Percentiles rank a stretch among this genome's conserved stretches.
phyloP scores from a whole-genome alignment of 2,329 filamentous ascomycete genomes.

The Aspergillus luchuensis region DNA sequence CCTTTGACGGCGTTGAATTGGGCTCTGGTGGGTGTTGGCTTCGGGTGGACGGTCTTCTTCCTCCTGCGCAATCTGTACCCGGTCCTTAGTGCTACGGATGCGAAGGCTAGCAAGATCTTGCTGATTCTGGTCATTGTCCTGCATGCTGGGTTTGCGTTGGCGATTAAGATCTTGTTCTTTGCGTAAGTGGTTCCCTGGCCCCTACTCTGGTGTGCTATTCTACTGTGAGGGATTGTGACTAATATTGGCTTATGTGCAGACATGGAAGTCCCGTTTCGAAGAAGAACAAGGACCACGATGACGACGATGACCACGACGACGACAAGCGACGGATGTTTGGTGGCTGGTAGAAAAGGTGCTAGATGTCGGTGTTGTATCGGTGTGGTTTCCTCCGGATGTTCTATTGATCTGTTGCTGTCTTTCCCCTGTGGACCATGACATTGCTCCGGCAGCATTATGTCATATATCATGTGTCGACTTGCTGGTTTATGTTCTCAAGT shows the following conservation, averaged over 20 bases:
- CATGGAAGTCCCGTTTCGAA: conserved; percentile 65
- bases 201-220: not conserved
- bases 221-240: not conserved
- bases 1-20: conserved; percentile 86
- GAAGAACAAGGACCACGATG: conserved; percentile 40
- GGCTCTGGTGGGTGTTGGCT: conserved; percentile 86
- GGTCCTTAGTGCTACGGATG: conserved; percentile 88
- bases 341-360: conserved; percentile 23
- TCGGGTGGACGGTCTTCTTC: conserved; percentile 79
- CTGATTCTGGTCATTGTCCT: conserved; percentile 80
- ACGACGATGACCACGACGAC: conserved; percentile 28
- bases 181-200: conserved; percentile 54
- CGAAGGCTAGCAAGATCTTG: conserved; percentile 84
- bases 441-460: conserved; percentile 27
- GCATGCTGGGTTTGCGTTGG: conserved; percentile 85
- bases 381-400: not conserved
- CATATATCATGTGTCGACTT: not conserved
- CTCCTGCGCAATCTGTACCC: conserved; percentile 85
- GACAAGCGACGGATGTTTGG: conserved; percentile 36
- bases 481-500: not conserved
- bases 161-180: conserved; percentile 97
- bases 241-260: conserved; percentile 28
- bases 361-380: not conserved
- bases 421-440: conserved; percentile 11
- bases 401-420: not conserved